Conservation (phyloP, 2,329 filamentous ascomycete species). For the Hypoxylon sp. region DNA sequence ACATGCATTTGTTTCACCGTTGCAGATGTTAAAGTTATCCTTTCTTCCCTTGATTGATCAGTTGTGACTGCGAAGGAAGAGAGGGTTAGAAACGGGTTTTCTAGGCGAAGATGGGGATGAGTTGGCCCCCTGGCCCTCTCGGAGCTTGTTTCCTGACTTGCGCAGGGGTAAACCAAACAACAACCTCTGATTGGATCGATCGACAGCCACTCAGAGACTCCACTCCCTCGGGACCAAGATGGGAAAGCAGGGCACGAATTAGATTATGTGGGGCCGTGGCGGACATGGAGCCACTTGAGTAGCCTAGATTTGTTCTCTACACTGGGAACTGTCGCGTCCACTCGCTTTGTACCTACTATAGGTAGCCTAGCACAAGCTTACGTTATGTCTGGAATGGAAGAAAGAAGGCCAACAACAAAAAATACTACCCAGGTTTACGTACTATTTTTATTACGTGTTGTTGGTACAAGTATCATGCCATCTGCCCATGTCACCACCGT, state of each 20-base stretch:
- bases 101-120: constrained; percentile 23
- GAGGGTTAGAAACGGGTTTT: constrained; percentile 20
- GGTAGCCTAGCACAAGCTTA: constrained; percentile 19
- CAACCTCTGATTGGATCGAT: constrained; percentile 43
- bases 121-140: constrained; percentile 17
- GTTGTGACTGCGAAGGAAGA: background rate
- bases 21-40: constrained; percentile 5
- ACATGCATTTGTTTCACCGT: background rate
- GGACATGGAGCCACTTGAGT: constrained; percentile 21
- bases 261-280: constrained; percentile 37
- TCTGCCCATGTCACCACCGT: constrained; percentile 27
- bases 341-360: constrained; percentile 1
- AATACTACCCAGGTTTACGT: constrained; percentile 23
- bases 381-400: constrained; percentile 34
- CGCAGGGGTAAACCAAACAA: constrained; percentile 29
- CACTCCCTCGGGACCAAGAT: constrained; percentile 42
- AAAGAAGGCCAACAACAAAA: constrained; percentile 29
- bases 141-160: constrained; percentile 45
- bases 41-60: constrained; percentile 11
- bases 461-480: constrained; percentile 45
- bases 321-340: constrained; percentile 22
- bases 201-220: constrained; percentile 27
- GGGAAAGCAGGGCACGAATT: constrained; percentile 39
- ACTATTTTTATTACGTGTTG: constrained; percentile 43
- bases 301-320: constrained; percentile 12